Conservation (phyloP, 441 rosid genomes). For the Erysimum cheiri region DNA sequence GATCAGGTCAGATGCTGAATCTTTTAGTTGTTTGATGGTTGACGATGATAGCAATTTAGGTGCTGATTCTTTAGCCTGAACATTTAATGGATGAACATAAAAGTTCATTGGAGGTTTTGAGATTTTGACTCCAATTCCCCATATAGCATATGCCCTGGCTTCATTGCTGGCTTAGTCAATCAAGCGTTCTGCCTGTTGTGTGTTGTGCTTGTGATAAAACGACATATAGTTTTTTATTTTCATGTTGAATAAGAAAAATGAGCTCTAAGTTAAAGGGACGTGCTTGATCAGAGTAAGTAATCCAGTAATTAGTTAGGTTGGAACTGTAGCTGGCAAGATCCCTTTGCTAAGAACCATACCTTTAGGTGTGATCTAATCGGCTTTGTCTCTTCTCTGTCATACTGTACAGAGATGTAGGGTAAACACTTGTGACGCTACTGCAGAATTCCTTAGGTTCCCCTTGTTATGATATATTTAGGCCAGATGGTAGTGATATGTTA, state of each 20-base stretch:
- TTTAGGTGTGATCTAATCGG: not conserved
- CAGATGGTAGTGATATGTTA: conserved; percentile 4
- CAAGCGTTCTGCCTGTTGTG: too few species aligned
- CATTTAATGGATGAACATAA: conserved; percentile 5
- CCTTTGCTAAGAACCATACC: conserved; percentile 8
- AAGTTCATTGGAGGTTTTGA: conserved; percentile 8
- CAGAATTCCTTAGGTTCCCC: not conserved
- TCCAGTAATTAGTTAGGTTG: conserved; percentile 5
- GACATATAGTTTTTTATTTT: not conserved
- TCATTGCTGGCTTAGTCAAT: not conserved
- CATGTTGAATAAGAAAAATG: conserved; percentile 12
- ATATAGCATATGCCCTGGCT: not conserved
- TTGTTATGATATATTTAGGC: not conserved
- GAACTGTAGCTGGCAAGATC: not conserved
- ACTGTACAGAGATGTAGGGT: not conserved
- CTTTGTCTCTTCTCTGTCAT: conserved; percentile 4
- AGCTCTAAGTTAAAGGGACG: not conserved
- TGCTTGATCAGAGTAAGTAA: conserved; percentile 7
- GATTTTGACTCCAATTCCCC: conserved; percentile 13
- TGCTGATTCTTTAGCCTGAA: not conserved
- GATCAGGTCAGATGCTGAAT: conserved; percentile 71
- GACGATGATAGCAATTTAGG: conserved; percentile 9
- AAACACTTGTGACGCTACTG: not conserved
- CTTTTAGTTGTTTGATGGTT: too few species aligned
- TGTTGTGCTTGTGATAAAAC: too few species aligned